Conservation (phyloP, 78 protist species). For the Dictyostelium capitatum region DNA sequence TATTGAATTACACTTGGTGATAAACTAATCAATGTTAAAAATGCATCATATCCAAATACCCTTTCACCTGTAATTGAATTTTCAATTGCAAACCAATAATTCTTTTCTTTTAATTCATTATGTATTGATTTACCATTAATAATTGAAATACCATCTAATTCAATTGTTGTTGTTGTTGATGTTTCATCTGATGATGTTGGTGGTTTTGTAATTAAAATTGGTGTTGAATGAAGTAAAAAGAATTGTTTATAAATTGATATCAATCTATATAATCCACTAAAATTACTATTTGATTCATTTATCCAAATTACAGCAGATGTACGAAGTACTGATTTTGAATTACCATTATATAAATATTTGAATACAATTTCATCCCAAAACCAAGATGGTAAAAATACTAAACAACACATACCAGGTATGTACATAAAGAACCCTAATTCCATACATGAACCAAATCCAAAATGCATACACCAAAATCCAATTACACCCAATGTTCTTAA, state of each 20-base stretch:
- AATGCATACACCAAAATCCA: conserved; percentile 66
- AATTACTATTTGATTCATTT: not conserved
- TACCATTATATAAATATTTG: not conserved
- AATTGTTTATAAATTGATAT: conserved; percentile 20
- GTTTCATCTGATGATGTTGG: not conserved
- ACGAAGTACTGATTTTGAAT: not conserved
- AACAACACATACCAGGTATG: conserved; percentile 43
- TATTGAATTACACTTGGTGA: conserved; percentile 21
- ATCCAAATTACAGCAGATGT: conserved; percentile 4
- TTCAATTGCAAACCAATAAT: conserved; percentile 23
- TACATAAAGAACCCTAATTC: conserved; percentile 65
- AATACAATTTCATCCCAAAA: conserved; percentile 46
- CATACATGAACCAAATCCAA: conserved; percentile 64
- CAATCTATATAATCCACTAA: not conserved
- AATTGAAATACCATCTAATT: not conserved
- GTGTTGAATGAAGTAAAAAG: conserved; percentile 66
- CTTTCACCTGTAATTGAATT: conserved; percentile 1
- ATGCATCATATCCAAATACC: conserved; percentile 54
- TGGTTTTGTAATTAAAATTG: conserved; percentile 21
- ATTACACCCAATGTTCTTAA: conserved; percentile 46
- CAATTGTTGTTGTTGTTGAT: not conserved
- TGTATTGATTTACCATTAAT: not conserved
- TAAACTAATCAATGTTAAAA: conserved; percentile 21
- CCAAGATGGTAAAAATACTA: conserved; percentile 58
- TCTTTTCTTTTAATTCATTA: conserved; percentile 18